phyloP scores from a whole-genome alignment of 2,329 filamentous ascomycete genomes.

The Aspergillus ochraceus region DNA sequence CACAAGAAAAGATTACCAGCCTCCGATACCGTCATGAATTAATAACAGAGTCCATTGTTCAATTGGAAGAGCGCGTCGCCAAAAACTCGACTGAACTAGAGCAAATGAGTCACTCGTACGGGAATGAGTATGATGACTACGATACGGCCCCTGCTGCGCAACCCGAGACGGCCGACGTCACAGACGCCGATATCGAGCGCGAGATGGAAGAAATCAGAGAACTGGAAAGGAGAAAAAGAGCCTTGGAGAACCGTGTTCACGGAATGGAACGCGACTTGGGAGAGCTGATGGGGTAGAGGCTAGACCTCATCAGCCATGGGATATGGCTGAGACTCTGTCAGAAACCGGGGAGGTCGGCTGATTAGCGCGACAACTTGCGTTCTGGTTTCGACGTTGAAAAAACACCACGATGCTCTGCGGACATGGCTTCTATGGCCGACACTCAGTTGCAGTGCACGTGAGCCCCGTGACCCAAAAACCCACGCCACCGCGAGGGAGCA shows the following conservation, averaged over 20 bases:
- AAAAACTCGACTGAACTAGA: slow-evolving; percentile 74
- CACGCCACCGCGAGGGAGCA: neutral
- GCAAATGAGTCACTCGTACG: slow-evolving; percentile 63
- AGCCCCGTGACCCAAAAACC: too few species aligned
- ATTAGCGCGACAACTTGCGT: neutral
- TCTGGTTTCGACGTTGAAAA: neutral
- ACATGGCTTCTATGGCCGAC: neutral
- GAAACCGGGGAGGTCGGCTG: neutral
- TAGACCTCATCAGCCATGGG: neutral
- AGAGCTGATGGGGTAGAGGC: slow-evolving; percentile 54
- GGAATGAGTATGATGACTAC: slow-evolving; percentile 57
- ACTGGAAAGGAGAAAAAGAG: slow-evolving; percentile 63
- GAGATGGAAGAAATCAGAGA: slow-evolving; percentile 59
- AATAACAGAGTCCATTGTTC: slow-evolving; percentile 70
- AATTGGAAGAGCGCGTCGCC: slow-evolving; percentile 77
- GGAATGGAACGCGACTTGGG: slow-evolving; percentile 70
- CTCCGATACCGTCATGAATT: slow-evolving; percentile 71
- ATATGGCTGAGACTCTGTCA: neutral
- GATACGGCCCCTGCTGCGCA: slow-evolving; percentile 41
- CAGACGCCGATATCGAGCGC: slow-evolving; percentile 44
- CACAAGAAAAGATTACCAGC: slow-evolving; percentile 70
- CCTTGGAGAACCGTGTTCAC: slow-evolving; percentile 63
- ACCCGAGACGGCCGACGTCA: slow-evolving; percentile 29
- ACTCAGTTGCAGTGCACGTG: neutral
- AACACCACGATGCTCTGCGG: neutral